Conservation (phyloP, 1,284 basidiomycete genomes). For the Paramarasmius palmivorus region DNA sequence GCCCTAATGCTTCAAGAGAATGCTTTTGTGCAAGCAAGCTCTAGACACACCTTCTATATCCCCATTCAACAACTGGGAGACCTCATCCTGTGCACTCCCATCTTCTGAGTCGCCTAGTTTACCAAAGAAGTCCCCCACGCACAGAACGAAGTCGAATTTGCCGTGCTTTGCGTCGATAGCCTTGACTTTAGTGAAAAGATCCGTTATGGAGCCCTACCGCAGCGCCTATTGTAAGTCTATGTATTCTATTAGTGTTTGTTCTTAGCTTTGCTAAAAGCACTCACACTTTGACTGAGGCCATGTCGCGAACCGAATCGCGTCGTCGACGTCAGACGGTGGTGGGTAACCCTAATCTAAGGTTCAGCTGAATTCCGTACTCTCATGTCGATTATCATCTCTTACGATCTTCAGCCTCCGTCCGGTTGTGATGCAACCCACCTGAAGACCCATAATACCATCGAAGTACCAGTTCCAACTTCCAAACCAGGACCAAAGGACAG, state of each 20-base stretch:
- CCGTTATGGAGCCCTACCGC: constrained; percentile 75
- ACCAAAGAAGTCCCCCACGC: constrained; percentile 91
- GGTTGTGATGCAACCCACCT: constrained; percentile 20
- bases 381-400: constrained; percentile 49
- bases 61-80: constrained; percentile 63
- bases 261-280: constrained; percentile 9
- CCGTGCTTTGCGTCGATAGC: constrained; percentile 92
- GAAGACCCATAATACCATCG: constrained; percentile 27
- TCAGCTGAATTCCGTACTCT: too few relatives aligned
- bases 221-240: constrained; percentile 85
- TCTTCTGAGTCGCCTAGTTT: constrained; percentile 41
- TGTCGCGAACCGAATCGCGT: not conserved
- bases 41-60: constrained; percentile 56
- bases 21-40: constrained; percentile 1
- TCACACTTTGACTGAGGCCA: constrained; percentile 43
- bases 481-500: constrained; percentile 21
- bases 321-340: not conserved
- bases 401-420: constrained; percentile 49
- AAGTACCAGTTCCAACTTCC: constrained; percentile 37
- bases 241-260: constrained; percentile 1
- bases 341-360: too few relatives aligned
- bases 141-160: constrained; percentile 88
- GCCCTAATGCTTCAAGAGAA: constrained; percentile 10
- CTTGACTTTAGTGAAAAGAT: constrained; percentile 80
- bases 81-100: constrained; percentile 40